Evolutionary conservation across 176 grass and related monocot genomes (phyloP), one percentile per base, ranked within the genome.

Genomic region (Oropetium thomaeum): DNA sequence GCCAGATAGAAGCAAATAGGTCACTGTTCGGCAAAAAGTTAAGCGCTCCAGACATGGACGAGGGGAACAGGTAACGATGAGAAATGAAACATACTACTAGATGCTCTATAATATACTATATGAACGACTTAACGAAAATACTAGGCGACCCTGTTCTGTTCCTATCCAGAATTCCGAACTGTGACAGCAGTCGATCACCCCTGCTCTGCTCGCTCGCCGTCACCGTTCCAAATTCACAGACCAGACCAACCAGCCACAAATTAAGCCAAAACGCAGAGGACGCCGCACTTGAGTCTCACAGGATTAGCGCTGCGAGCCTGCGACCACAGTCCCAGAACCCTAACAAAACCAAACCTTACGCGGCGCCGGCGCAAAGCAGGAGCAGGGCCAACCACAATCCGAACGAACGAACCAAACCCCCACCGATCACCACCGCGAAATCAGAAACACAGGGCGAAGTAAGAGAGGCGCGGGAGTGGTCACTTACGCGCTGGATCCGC

Each of bases 401-500:
- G 61, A 30, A 34, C n/a, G 61, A 30, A 34, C n/a, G 6, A 7
- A 16, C n/a, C 65, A 22, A 25, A 25, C 7, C 32, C 32, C 44
- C 68, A 8, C 35, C 28, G 10, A 44, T 8, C 49, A 54, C 14
- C 27, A 20, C 10, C 20, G 1, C 45, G 1, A 10, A 39, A 59
- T 57, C 23, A 10, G 48, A 22, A 41, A 27, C 0, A 12, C 58
- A 9, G n/a, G n/a, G 60, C 39, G 0, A 65, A 4, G 49, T 6
- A 16, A 22, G 57, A 22, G 57, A 1, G 32, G 52, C 48, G 0
- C 3, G 0, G 69, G 62, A 10, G 44, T 0, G 5, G 44, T 0
- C 8, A 77, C 85, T 87, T 78, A 87, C 85, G 10, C 60, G 51
- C 32, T 78, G 60, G 74, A 78, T 87, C 79, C 51, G 23, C 49